Evolutionary conservation across 768 basidiomycete genomes (phyloP).

Genomic region (Pleurotus giganteus): DNA sequence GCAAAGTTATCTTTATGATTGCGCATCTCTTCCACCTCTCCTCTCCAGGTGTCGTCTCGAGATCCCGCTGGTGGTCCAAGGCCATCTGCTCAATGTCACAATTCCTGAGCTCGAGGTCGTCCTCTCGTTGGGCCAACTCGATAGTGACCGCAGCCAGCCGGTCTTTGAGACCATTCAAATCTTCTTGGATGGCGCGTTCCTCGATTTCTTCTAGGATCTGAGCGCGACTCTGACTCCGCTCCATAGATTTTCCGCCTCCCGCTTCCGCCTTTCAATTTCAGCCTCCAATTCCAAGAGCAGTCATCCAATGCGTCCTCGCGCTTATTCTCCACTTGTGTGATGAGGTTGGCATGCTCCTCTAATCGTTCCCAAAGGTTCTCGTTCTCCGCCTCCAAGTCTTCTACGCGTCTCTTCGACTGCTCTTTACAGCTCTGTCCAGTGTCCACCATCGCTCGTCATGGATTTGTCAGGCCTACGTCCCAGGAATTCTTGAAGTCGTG

Average conservation of each 20-base stretch:
- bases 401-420: slow-evolving; percentile 46
- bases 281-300: slow-evolving; percentile 69
- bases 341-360: slow-evolving; percentile 56
- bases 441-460: slow-evolving; percentile 36
- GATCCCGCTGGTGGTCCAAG: slow-evolving; percentile 67
- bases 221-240: slow-evolving; percentile 73
- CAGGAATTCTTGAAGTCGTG: slow-evolving; percentile 65
- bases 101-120: slow-evolving; percentile 79
- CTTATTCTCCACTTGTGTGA: slow-evolving; percentile 64
- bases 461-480: slow-evolving; percentile 50
- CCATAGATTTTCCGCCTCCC: slow-evolving; percentile 61
- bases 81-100: slow-evolving; percentile 79
- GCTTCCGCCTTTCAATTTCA: slow-evolving; percentile 52
- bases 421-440: slow-evolving; percentile 37
- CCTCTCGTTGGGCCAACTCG: slow-evolving; percentile 83
- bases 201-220: slow-evolving; percentile 70
- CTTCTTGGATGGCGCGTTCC: slow-evolving; percentile 75
- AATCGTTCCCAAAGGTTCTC: slow-evolving; percentile 56
- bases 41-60: slow-evolving; percentile 81
- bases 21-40: slow-evolving; percentile 80
- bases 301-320: slow-evolving; percentile 65
- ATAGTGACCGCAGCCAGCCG: slow-evolving; percentile 78
- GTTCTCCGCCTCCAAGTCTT: slow-evolving; percentile 61
- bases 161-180: slow-evolving; percentile 70
- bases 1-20: slow-evolving; percentile 77